Base-by-base conservation (phyloP, 371 early-diverging fungal genomes). In the Lichtheimia ornata region DNA sequence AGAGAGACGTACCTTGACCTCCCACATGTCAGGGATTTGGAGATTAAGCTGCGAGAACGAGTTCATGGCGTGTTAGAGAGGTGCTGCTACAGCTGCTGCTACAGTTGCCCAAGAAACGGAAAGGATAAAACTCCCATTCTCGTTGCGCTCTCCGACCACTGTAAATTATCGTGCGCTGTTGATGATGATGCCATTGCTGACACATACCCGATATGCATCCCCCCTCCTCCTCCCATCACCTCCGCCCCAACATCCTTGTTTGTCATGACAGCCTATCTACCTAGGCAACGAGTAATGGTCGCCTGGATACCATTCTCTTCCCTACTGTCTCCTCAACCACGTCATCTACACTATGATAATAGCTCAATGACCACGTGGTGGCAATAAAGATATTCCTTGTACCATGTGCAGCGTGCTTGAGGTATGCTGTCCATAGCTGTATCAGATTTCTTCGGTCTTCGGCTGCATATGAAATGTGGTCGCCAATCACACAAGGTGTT, bases 1-100 rank as follows among this genome's bases (percentile, higher is more conserved):
- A 20, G 45, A 24, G 49, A 49, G 15, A 53, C 24, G 59, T 71
- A 81, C 82, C 66, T 73, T 76, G 57, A 82, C 82, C 63, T 82
- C 82, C 82, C 82, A 82, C n/a, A 77, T 51, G 53, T 82, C 82
- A 45, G 82, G 82, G 45, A 82, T 74, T 64, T 77, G 73, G 17
- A 73, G 67, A 41, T 61, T 66, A 40, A 64, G 60, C 53, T 79
- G 73, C 13, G 73, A 70, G 49, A 76, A 67, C 0, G 71, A 67
- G 58, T 79, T 79, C 76, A 79, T 79, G 30, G 14, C 58, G 41
- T 41, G 30, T 25, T 9, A 30, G 1, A 35, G 35, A 35, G 35
- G 5, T 2, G 25, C 3, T 18, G 11, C 13, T 59, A 5, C 20
- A 41, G 17, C 15, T 54, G 20, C 18, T n/a, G 5, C 5, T 24